These are phyloP conservation scores for Fraxinus albicans DNA, from an alignment of 305 asterid genomes.

Conservation along the genomic window DNA sequence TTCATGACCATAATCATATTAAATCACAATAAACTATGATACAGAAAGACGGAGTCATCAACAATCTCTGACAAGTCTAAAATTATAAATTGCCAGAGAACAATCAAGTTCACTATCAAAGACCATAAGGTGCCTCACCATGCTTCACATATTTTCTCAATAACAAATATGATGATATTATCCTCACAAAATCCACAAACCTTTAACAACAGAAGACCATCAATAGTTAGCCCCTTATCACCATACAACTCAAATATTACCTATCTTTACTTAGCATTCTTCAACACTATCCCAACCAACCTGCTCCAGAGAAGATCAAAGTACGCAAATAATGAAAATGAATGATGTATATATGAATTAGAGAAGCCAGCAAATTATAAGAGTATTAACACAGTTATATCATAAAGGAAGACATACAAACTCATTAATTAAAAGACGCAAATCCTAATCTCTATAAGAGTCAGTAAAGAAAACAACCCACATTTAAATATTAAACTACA, in stretches of 20 bases:
- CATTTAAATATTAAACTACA: conserved; percentile 19
- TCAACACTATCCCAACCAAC: conserved; percentile 7
- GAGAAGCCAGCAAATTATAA: conserved; percentile 15
- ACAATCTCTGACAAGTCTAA: background rate
- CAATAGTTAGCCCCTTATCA: background rate
- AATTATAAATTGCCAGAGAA: background rate
- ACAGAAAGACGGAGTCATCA: background rate
- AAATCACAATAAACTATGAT: background rate
- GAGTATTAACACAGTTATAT: conserved; percentile 11
- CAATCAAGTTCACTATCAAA: background rate
- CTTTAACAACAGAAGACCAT: background rate
- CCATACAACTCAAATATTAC: conserved; percentile 3
- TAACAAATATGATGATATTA: background rate
- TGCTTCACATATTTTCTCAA: background rate
- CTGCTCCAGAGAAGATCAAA: background rate
- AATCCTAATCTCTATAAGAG: conserved; percentile 23
- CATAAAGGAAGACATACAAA: conserved; percentile 14
- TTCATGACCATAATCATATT: background rate
- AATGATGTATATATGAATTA: conserved; percentile 15
- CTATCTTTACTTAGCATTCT: conserved; percentile 3
- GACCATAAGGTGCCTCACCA: background rate
- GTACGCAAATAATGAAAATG: background rate
- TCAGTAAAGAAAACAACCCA: conserved; percentile 23
- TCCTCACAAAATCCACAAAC: background rate
- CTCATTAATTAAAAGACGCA: conserved; percentile 17